phyloP scores from a whole-genome alignment of 257 asterid genomes.

The Penstemon barbatus region DNA sequence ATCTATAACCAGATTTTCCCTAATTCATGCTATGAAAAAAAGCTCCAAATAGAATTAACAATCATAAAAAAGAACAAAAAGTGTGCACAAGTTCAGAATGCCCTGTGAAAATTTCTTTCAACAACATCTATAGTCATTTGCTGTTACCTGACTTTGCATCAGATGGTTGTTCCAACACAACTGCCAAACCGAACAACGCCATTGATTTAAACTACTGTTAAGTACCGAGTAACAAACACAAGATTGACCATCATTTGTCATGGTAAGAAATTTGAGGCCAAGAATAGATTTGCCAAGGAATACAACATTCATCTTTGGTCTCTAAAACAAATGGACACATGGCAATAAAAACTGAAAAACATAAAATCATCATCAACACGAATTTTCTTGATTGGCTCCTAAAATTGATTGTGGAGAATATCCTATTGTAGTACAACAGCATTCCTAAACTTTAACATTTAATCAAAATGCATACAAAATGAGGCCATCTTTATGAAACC shows the following conservation, averaged over 20 bases:
- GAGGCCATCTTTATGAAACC: conserved; percentile 13
- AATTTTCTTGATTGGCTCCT: too few relatives aligned
- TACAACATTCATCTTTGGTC: not conserved
- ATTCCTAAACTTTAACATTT: not conserved
- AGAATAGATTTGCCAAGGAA: not conserved
- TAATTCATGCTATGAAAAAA: not conserved
- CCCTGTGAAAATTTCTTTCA: not conserved
- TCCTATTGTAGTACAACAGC: not conserved
- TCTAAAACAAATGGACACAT: not conserved
- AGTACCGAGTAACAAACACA: conserved; percentile 10
- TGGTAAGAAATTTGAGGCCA: not conserved
- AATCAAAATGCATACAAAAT: conserved; percentile 2
- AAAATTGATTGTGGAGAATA: too few relatives aligned
- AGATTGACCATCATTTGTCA: conserved; percentile 8
- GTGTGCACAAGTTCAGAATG: not conserved
- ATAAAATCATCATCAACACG: not conserved
- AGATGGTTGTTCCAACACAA: not conserved
- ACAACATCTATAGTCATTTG: not conserved
- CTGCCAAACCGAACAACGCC: conserved; percentile 8
- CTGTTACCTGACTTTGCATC: not conserved
- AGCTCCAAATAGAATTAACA: not conserved
- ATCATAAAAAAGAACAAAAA: conserved; percentile 13
- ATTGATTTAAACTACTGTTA: not conserved
- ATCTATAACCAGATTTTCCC: conserved; percentile 5
- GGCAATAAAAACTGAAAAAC: not conserved